Evolutionary conservation across 495 filamentous ascomycete species (phyloP), one percentile per base, ranked within the genome.

Genomic region (Cairneyella variabilis): DNA sequence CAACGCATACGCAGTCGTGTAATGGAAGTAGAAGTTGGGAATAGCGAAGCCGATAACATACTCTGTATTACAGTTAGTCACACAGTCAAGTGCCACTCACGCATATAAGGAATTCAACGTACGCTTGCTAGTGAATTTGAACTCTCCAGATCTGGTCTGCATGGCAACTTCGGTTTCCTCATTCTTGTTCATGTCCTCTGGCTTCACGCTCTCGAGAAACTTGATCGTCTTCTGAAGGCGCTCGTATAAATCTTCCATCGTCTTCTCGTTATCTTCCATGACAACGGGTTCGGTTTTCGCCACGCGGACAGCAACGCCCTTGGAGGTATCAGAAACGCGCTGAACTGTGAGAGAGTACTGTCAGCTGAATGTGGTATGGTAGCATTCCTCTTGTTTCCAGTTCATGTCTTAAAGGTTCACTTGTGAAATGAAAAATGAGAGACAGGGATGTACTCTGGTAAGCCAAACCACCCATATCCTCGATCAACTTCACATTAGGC

Each of bases 21-120:
- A 27, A 65, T 86, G 83, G 64, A 87, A 85, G 55, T 68, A 78
- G 51, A 83, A 70, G 55, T 85, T 81, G 30, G 82, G 77, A 12
- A 76, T 1, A 8, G 66, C 64, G 54, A 67, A 78, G 3, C 62
- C 58, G 17, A 54, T 28, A 18, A 74, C 51, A 59, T 77, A 78
- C 0, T 36, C 37, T 50, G 51, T 60, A 73, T 0, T 16, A 63
- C 60, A 54, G 64, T 76, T 7, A 34, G 7, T 34, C 30, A 7
- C 30, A 14, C 7, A 14, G 14, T 34, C 30, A 14, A 34, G 30
- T 34, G 30, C 7, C 7, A 34, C 30, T 7, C 7, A 14, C 4
- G 36, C 36, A 39, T n/a, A 39, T 5, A 14, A 17, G 18, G 14
- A 39, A 39, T 39, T 5, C n/a, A 18, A 41, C 38, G 0, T 41